Evolutionary conservation across 2,329 filamentous ascomycete genomes (phyloP).

Genomic region (Cytospora leucostoma): DNA sequence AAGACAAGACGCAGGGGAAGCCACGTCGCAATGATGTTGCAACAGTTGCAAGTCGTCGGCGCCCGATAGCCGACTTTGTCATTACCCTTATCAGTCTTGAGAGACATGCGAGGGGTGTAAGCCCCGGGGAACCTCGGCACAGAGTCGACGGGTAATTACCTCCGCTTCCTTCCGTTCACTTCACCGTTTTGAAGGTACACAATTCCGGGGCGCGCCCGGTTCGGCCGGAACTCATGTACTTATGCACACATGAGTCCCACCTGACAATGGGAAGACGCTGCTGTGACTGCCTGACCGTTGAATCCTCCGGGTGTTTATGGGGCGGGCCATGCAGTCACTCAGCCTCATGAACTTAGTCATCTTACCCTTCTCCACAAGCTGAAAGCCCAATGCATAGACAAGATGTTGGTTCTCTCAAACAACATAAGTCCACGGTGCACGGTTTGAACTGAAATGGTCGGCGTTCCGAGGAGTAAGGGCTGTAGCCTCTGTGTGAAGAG

Average conservation of each 20-base stretch:
- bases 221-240: too few species aligned
- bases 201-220: too few species aligned
- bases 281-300: too few species aligned
- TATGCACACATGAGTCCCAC: too few species aligned
- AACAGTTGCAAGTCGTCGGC: not conserved
- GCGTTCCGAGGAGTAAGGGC: constrained; percentile 41
- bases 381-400: too few species aligned
- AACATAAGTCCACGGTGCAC: too few species aligned
- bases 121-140: too few species aligned
- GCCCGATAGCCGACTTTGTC: not conserved
- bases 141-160: too few species aligned
- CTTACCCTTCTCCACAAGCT: too few species aligned
- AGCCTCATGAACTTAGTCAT: too few species aligned
- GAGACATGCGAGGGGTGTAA: not conserved
- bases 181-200: constrained; percentile 2
- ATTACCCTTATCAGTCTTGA: not conserved
- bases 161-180: not conserved
- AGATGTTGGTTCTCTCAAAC: not conserved
- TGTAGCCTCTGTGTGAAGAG: constrained; percentile 45
- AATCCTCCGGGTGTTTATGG: too few species aligned
- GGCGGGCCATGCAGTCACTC: not conserved
- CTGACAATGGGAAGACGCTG: too few species aligned
- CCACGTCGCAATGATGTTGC: not conserved
- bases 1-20: not conserved
- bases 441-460: constrained; percentile 36